Base-by-base conservation (phyloP, 75 land plant genomes). In the Cunninghamia lanceolata region DNA sequence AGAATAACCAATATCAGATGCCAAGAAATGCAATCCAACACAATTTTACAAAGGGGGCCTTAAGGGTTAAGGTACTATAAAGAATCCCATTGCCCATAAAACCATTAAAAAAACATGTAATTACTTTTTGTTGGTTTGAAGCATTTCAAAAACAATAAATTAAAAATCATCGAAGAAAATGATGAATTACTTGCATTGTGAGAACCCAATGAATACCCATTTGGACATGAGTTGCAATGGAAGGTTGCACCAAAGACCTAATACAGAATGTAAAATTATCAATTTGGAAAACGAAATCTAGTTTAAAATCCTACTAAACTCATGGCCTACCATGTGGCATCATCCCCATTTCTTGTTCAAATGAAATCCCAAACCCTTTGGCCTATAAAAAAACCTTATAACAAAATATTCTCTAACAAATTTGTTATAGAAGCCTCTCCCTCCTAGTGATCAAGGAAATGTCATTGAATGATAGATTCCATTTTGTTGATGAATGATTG, bases 281-380 rank as follows among this genome's bases (percentile, higher is more conserved):
- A 56, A 43, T 8, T 94, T 91, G 28, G 99, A 78, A 8, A 93
- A 14, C n/a, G 86, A 42, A 52, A 95, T 82, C 97, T 96, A 97
- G 3, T 83, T 42, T 6, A 93, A 9, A 36, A 97, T 79, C 87
- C 90, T 36, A 50, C 39, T 3, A 97, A 79, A 38, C 85, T 76
- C 28, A 86, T 25, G 5, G 86, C 86, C 83, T 97, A 97, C 99
- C 97, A 97, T 70, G 66, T 38, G 94, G 89, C 38, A 92, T 75
- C 35, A 82, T 84, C 84, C 90, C 93, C 93, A 92, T 92, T 17
- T 1, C 28, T 59, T 59, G 4, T 59, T 17, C 21, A 6, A 19
- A 59, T 3, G 3, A 6, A 19, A 59, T 5, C 28, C 19, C 68
- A 59, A 59, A 59, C 68, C 68, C 76, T 14, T 2, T 38, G 15